Evolutionary conservation across 441 rosid species (phyloP).

Genomic region (Populus trichocarpa): DNA sequence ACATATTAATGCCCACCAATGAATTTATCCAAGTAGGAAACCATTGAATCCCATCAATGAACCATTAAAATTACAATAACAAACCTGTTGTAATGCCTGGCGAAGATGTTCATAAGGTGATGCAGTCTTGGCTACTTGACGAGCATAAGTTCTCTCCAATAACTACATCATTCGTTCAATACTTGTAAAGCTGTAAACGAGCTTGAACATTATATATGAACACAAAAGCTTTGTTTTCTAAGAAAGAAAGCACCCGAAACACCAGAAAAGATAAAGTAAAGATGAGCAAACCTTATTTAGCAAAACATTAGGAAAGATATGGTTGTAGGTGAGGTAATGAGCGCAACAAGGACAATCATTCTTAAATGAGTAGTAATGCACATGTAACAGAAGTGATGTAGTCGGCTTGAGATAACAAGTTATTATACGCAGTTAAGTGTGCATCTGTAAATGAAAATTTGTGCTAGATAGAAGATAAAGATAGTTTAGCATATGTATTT

Average conservation of each 20-base stretch:
- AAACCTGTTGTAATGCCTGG: slow-evolving; percentile 63
- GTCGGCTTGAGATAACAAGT: no score
- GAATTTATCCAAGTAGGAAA: no score
- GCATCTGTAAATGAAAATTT: no score
- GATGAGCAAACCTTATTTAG: slow-evolving; percentile 60
- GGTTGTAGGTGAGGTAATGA: slow-evolving; percentile 59
- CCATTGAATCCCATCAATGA: no score
- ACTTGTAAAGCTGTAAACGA: no score
- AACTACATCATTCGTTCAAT: slow-evolving; percentile 47
- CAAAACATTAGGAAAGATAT: slow-evolving; percentile 68
- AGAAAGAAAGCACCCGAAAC: background rate
- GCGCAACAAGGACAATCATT: slow-evolving; percentile 82
- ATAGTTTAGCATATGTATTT: no score
- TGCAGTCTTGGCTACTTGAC: slow-evolving; percentile 64
- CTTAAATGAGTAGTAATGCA: slow-evolving; percentile 82
- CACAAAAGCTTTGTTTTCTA: no score
- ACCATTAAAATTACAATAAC: background rate
- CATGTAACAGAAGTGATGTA: slow-evolving; percentile 51
- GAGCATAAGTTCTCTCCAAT: slow-evolving; percentile 65
- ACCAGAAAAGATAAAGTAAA: background rate
- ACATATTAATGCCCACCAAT: no score
- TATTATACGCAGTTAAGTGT: no score
- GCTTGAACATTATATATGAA: background rate
- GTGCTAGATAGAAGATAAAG: no score
- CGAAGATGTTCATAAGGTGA: slow-evolving; percentile 67